Base-by-base conservation (phyloP, 192 early-diverging fungal genomes). In the Backusella westeae region DNA sequence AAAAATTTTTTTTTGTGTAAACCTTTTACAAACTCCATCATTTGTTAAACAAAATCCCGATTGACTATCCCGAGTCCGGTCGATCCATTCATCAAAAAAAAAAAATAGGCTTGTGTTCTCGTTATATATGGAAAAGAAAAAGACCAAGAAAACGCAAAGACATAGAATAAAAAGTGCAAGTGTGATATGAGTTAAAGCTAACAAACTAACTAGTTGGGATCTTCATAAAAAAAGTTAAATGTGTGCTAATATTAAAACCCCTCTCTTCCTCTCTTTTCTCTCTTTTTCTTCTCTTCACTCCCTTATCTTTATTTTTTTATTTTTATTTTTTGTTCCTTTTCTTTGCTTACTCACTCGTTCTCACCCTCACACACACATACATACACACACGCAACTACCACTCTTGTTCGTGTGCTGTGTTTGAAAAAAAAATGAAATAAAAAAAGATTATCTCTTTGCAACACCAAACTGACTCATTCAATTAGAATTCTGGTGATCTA, bases 11-110 rank as follows among this genome's bases (percentile, higher is more conserved):
- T 49, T n/a, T 49, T 49, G 56, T 63, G 26, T 29, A 63, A 63
- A 63, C 56, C 26, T 63, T 29, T 63, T 63, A 29, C 26, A 63
- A 29, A 29, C 46, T 49, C 46, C 46, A 49, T 49, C 46, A n/a
- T 49, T 49, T 49, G 46, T 49, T 49, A 49, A 49, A 49, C 46
- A 63, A 23, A 63, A 29, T 26, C 26, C 56, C 56, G 23, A 29
- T 29, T 63, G 56, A 23, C 1, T 63, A 14, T 63, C 56, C 56
- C 56, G 56, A 63, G 56, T 63, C 56, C 21, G 56, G 56, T 63
- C 56, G 56, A 63, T 63, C 56, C 56, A 63, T 63, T 63, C 12
- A 63, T 29, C 7, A 63, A 63, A 63, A 63, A 63, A 63, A 63
- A 63, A 63, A 63, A 63, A 1, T 63, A 63, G 56, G 12, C 56